A percentile compares a stretch with the other conserved stretches of the same genome.
phyloP scores from a whole-genome alignment of 371 early-diverging fungal species.

The Dichotomocladium elegans region DNA sequence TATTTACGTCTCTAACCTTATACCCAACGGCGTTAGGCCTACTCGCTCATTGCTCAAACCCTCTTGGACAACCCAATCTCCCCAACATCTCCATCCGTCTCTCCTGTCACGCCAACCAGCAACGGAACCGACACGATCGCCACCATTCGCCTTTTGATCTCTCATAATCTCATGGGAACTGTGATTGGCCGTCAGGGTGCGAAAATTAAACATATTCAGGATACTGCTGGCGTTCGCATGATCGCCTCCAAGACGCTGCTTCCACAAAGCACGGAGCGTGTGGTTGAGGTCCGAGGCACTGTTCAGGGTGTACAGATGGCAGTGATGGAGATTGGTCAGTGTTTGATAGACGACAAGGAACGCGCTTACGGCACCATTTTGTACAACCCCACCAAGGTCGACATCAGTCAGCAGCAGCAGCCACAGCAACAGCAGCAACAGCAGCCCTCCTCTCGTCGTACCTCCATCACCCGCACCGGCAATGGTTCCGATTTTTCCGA shows the following conservation, averaged over 20 bases:
- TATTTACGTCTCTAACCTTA: too few species aligned
- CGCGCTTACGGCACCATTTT: slow-evolving; percentile 45
- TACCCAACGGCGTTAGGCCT: slow-evolving; percentile 20
- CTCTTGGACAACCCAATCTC: slow-evolving; percentile 66
- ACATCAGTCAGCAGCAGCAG: slow-evolving; percentile 1
- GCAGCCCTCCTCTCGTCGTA: slow-evolving; percentile 11
- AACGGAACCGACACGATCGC: slow-evolving; percentile 7
- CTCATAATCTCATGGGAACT: slow-evolving; percentile 84
- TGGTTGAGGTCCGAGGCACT: slow-evolving; percentile 78
- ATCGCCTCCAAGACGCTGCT: slow-evolving; percentile 84
- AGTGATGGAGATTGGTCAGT: slow-evolving; percentile 61
- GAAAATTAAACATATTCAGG: slow-evolving; percentile 87
- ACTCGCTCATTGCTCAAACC: slow-evolving; percentile 67
- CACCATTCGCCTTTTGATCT: slow-evolving; percentile 72
- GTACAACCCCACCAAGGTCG: slow-evolving; percentile 45
- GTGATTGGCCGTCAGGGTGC: slow-evolving; percentile 85
- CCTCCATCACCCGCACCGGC: slow-evolving; percentile 26
- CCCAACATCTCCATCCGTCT: slow-evolving; percentile 28
- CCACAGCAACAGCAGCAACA: too few species aligned
- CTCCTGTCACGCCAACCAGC: slow-evolving; percentile 13
- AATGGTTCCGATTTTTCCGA: slow-evolving; percentile 26
- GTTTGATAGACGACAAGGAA: slow-evolving; percentile 47
- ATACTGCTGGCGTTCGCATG: slow-evolving; percentile 76
- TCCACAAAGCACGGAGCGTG: slow-evolving; percentile 83
- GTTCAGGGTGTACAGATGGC: slow-evolving; percentile 74